Evolutionary conservation across 163 green algal species (phyloP).

Genomic region (Chloromonas sp.): DNA sequence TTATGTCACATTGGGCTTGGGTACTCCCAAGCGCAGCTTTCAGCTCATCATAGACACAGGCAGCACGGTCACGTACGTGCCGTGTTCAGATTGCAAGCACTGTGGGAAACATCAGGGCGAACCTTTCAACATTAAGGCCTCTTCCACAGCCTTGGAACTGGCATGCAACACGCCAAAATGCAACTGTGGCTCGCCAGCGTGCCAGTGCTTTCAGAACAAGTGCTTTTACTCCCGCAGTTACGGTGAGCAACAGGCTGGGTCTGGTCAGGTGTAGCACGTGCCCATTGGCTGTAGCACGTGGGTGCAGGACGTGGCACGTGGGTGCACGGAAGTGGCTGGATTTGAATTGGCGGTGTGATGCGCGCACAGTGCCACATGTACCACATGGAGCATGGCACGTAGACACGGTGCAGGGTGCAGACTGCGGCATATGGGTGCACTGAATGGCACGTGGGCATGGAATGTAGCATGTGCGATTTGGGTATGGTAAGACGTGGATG

Average conservation of each 20-base stretch:
- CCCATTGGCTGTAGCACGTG: too few relatives aligned
- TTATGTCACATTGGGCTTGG: constrained; percentile 72
- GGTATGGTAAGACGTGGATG: too few relatives aligned
- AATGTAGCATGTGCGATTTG: too few relatives aligned
- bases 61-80: constrained; percentile 91
- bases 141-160: constrained; percentile 36
- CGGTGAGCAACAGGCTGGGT: constrained; percentile 29
- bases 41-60: constrained; percentile 91
- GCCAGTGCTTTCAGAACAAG: constrained; percentile 48
- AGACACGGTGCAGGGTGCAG: too few relatives aligned
- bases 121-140: constrained; percentile 57
- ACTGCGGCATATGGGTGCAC: too few relatives aligned
- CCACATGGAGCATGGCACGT: too few relatives aligned
- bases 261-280: too few relatives aligned
- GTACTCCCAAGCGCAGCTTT: constrained; percentile 73
- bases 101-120: constrained; percentile 68
- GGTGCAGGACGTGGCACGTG: too few relatives aligned
- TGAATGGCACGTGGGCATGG: too few relatives aligned
- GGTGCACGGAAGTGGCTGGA: too few relatives aligned
- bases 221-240: constrained; percentile 77
- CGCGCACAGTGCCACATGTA: too few relatives aligned
- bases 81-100: constrained; percentile 63
- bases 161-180: constrained; percentile 43
- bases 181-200: constrained; percentile 55
- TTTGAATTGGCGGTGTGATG: too few relatives aligned